Base-by-base conservation (phyloP, 2,329 filamentous ascomycete genomes). In the Ophiognomonia clavigignenti-juglandacearum region DNA sequence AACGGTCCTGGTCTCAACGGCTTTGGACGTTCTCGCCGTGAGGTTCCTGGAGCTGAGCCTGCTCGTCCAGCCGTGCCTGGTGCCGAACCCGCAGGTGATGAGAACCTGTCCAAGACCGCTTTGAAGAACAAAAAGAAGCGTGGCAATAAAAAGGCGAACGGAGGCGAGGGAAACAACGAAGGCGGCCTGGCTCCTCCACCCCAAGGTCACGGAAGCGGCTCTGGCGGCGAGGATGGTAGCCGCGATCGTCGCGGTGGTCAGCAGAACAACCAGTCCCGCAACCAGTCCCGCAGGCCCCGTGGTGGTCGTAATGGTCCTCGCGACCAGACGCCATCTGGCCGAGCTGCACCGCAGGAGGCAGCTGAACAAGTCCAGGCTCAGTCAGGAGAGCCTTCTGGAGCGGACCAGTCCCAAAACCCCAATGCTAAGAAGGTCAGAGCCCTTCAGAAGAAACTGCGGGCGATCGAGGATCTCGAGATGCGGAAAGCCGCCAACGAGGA, bases 111-210 rank as follows among this genome's bases (percentile, higher is more conserved):
- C 53, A 95, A 93, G 71, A 82, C 86, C 45, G 90, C 87, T 11
- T 73, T 88, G 58, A 96, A 96, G 78, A 96, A 96, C 71, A 97
- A 97, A 81, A 97, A 97, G 81, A 97, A 97, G 80, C 82, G 93
- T 57, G 88, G 88, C 54, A 79, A 75, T 56, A 96, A 95, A 77
- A 97, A 96, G 71, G 80, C 80, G 43, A 93, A 91, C 63, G 90
- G 93, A 39, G 78, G 74, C 6, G 87, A 88, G 16, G 81, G 79
- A 41, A 83, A 82, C 47, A 69, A 63, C 31, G 71, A 71, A 59
- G 67, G 68, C 52, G 63, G 74, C 61, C 71, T 74, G 57, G 75
- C 66, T 51, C 73, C 71, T 45, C 73, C 73, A 46, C 58, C 61
- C 46, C 71, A 67, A 54, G 61, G 69, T 47, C 59, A 63, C 53